Evolutionary conservation across 2,329 filamentous ascomycete species (phyloP).

Genomic region (Aspergillus neoniger): DNA sequence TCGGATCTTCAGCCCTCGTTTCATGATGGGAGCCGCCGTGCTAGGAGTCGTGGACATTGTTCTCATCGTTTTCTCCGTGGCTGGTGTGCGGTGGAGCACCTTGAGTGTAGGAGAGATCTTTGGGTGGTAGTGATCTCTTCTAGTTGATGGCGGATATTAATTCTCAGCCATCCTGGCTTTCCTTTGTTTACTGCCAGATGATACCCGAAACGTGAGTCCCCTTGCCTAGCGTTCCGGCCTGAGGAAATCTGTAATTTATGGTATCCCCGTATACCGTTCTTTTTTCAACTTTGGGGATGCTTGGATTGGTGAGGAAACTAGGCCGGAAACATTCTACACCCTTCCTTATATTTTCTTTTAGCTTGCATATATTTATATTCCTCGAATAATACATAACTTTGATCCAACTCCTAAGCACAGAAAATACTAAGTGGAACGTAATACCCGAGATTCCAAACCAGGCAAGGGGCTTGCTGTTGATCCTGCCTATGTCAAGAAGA

Average conservation of each 20-base stretch:
- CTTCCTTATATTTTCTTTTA: neutral
- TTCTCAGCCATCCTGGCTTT: neutral
- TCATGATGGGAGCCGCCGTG: slow-evolving; percentile 75
- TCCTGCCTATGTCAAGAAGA: too few species aligned
- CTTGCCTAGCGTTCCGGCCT: neutral
- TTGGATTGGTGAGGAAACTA: neutral
- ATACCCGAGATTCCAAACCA: too few species aligned
- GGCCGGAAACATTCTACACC: neutral
- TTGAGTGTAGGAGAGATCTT: slow-evolving; percentile 83
- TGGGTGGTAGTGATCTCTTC: slow-evolving; percentile 61
- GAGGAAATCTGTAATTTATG: neutral
- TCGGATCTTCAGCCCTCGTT: slow-evolving; percentile 86
- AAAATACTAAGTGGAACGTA: too few species aligned
- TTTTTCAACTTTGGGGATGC: neutral
- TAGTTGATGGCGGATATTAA: neutral
- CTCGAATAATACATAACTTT: neutral
- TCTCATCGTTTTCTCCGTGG: slow-evolving; percentile 68
- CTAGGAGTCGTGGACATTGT: slow-evolving; percentile 77
- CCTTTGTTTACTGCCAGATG: neutral
- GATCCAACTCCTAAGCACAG: too few species aligned
- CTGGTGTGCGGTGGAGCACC: slow-evolving; percentile 74
- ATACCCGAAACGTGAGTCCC: neutral
- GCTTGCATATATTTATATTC: neutral
- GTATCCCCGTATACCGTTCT: neutral
- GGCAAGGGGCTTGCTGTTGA: too few species aligned